Conservation (phyloP, 2,329 filamentous ascomycete genomes). For the Alternaria gansuensis region DNA sequence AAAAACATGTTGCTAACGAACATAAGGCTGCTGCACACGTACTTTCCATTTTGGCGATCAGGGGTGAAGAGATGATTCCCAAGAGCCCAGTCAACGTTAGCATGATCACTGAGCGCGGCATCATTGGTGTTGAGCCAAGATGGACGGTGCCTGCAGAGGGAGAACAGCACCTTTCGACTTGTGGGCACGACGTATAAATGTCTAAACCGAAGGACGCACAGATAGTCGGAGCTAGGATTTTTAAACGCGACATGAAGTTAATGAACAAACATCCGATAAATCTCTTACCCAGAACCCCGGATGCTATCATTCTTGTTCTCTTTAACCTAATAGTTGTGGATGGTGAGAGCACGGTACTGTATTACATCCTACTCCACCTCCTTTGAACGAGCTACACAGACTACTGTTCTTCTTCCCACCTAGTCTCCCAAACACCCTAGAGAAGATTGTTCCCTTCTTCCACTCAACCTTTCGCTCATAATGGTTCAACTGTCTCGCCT, state of each 20-base stretch:
- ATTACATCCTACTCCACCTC: not conserved
- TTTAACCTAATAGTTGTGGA: not conserved
- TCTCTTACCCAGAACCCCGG: not conserved
- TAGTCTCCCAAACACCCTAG: not conserved
- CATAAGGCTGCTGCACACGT: slow-evolving; percentile 48
- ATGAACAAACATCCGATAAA: not conserved
- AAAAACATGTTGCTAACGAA: slow-evolving; percentile 15
- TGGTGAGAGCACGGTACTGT: not conserved
- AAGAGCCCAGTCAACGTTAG: slow-evolving; percentile 47
- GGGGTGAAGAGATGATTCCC: slow-evolving; percentile 47
- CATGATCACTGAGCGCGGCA: slow-evolving; percentile 39
- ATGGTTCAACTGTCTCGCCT: slow-evolving; percentile 3
- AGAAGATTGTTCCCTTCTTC: not conserved
- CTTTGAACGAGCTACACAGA: not conserved
- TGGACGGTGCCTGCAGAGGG: slow-evolving; percentile 43
- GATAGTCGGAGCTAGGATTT: not conserved
- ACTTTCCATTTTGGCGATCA: slow-evolving; percentile 44
- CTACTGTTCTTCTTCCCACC: not conserved
- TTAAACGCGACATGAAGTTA: not conserved
- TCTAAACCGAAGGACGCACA: not conserved
- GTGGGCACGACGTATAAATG: slow-evolving; percentile 43
- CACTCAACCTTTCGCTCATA: not conserved
- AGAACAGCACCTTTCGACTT: slow-evolving; percentile 44
- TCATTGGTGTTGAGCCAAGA: slow-evolving; percentile 41
- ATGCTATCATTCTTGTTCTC: not conserved